Conservation (phyloP, 345 rosid genomes). For the Anastatica hierochuntica region DNA sequence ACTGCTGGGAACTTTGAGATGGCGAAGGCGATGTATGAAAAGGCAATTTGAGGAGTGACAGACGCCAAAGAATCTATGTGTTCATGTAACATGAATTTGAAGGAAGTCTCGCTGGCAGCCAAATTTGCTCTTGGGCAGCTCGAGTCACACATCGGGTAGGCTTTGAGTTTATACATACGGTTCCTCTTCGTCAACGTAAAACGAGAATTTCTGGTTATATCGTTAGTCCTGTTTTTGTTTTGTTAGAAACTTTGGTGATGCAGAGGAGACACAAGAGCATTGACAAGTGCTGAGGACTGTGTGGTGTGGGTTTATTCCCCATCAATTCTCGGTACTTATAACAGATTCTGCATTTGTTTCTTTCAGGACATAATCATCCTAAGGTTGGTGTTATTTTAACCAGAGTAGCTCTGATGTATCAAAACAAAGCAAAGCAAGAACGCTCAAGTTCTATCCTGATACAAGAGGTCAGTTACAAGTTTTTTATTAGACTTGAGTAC, state of each 20-base stretch:
- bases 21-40: too few relatives aligned
- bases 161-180: background rate
- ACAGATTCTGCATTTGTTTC: background rate
- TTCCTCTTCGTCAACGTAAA: background rate
- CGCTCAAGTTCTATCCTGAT: constrained; percentile 71
- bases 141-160: constrained; percentile 75
- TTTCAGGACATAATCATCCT: constrained; percentile 65
- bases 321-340: background rate
- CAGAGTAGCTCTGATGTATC: constrained; percentile 69
- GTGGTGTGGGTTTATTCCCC: background rate
- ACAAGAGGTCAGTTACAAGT: constrained; percentile 69
- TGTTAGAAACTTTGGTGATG: constrained; percentile 56
- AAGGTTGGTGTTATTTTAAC: constrained; percentile 82
- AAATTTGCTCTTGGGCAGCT: too few relatives aligned
- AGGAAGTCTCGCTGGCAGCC: too few relatives aligned
- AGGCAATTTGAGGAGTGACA: too few relatives aligned
- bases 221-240: background rate
- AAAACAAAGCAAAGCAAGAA: constrained; percentile 67
- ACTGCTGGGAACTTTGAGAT: too few relatives aligned
- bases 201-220: too few relatives aligned
- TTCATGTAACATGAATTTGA: too few relatives aligned
- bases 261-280: constrained; percentile 70
- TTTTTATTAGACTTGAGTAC: background rate
- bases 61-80: too few relatives aligned
- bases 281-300: constrained; percentile 52